A percentile compares a stretch with the other conserved stretches of the same genome.
These are phyloP conservation scores for Russula sp. DNA, from an alignment of 768 basidiomycete species.

Conservation along the genomic window DNA sequence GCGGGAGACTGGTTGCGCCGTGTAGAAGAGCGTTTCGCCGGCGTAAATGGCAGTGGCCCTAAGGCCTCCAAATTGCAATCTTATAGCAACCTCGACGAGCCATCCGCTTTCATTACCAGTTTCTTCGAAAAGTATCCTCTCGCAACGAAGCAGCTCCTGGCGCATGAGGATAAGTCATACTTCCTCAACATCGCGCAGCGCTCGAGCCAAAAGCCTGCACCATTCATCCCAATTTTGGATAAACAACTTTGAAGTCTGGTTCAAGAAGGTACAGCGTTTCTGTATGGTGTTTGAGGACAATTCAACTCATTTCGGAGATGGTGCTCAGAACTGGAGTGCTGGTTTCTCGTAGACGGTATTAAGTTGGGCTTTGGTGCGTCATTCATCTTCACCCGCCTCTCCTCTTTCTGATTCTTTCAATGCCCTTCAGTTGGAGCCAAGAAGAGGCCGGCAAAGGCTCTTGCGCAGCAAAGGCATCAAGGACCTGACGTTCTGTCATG, in stretches of 20 bases:
- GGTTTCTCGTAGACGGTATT: no score
- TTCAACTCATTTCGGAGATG: conserved; percentile 31
- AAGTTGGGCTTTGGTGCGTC: no score
- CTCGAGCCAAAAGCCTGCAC: conserved; percentile 95
- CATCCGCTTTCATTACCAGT: conserved; percentile 64
- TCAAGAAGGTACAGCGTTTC: conserved; percentile 79
- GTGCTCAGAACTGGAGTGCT: no score
- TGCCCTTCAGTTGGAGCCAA: no score
- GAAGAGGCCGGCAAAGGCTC: no score
- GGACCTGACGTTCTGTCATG: no score
- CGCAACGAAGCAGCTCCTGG: conserved; percentile 81
- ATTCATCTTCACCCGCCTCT: no score
- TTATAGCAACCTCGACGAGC: conserved; percentile 81
- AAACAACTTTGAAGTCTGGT: conserved; percentile 96
- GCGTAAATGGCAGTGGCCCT: conserved; percentile 67
- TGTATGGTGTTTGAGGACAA: background rate
- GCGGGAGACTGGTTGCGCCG: conserved; percentile 97
- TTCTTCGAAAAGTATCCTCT: conserved; percentile 87
- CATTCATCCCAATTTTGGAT: conserved; percentile 96
- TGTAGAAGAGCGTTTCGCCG: conserved; percentile 92
- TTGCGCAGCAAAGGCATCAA: no score
- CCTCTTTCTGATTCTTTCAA: no score
- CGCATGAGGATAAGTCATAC: conserved; percentile 90
- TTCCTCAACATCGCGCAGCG: conserved; percentile 96
- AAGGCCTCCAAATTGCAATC: conserved; percentile 85